Percentiles rank a stretch among this genome's conserved stretches.
Conservation (phyloP, 257 asterid species). For the Plantago elongata region DNA sequence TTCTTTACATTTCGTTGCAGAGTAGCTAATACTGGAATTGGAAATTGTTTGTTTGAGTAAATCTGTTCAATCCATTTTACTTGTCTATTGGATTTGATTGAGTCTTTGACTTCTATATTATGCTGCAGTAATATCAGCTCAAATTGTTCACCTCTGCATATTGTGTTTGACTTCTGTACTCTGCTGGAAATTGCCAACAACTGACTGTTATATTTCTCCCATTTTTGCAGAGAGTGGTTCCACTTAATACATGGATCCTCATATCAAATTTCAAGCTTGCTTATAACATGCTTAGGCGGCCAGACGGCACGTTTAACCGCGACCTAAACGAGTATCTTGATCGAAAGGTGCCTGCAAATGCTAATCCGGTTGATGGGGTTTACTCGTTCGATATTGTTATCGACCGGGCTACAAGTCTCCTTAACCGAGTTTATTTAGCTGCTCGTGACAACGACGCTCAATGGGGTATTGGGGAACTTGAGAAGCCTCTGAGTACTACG, state of each 20-base stretch:
- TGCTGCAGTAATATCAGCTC: too few relatives aligned
- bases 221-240: conserved; percentile 62
- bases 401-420: conserved; percentile 61
- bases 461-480: conserved; percentile 45
- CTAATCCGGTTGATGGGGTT: conserved; percentile 65
- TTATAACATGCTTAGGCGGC: conserved; percentile 70
- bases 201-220: background rate
- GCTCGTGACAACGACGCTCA: conserved; percentile 27
- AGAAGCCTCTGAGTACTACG: conserved; percentile 50
- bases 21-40: conserved; percentile 10
- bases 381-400: conserved; percentile 71
- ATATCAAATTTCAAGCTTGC: conserved; percentile 83
- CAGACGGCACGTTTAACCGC: conserved; percentile 88
- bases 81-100: background rate
- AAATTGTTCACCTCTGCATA: too few relatives aligned
- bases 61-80: conserved; percentile 1
- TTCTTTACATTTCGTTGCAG: conserved; percentile 17
- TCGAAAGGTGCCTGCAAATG: conserved; percentile 69
- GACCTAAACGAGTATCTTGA: conserved; percentile 68
- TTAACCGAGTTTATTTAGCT: conserved; percentile 57
- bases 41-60: conserved; percentile 15
- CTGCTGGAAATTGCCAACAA: too few relatives aligned
- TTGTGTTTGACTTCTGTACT: too few relatives aligned
- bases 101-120: conserved; percentile 1
- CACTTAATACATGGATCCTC: conserved; percentile 80